These are phyloP conservation scores for Albugo candida DNA, from an alignment of 352 stramenopile species.

Conservation along the genomic window DNA sequence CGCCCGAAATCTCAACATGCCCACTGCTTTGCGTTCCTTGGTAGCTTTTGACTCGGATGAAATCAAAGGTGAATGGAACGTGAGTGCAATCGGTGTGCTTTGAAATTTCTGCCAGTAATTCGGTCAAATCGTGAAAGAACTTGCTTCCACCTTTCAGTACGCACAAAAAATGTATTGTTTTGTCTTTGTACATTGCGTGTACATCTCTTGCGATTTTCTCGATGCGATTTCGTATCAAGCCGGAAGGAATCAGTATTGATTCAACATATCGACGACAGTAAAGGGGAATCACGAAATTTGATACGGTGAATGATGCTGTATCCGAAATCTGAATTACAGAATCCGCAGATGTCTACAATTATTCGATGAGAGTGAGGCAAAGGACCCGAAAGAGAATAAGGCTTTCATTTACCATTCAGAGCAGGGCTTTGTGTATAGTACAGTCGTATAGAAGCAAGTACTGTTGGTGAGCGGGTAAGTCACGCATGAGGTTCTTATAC, in stretches of 20 bases:
- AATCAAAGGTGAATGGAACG: constrained; percentile 87
- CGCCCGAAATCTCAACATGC: constrained; percentile 81
- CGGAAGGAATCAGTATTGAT: constrained; percentile 79
- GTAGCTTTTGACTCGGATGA: constrained; percentile 91
- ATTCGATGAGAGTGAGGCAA: no score
- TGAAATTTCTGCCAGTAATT: constrained; percentile 66
- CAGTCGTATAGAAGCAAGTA: no score
- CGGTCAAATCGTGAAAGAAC: constrained; percentile 80
- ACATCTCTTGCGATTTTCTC: constrained; percentile 86
- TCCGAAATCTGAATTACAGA: not conserved
- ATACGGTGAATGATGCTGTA: no score
- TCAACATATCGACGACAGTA: constrained; percentile 66
- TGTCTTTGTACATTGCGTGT: constrained; percentile 68
- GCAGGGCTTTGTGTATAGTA: no score
- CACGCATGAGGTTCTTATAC: no score
- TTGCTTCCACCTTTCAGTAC: constrained; percentile 81
- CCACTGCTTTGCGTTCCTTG: constrained; percentile 80
- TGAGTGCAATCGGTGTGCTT: constrained; percentile 79
- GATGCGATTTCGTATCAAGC: constrained; percentile 80
- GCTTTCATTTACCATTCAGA: no score
- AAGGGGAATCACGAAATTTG: constrained; percentile 51
- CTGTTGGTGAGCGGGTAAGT: no score
- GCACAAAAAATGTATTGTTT: constrained; percentile 83
- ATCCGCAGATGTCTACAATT: no score
- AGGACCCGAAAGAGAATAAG: no score